Evolutionary conservation across 1,284 basidiomycete genomes (phyloP).

Genomic region (Ustilago sp.): DNA sequence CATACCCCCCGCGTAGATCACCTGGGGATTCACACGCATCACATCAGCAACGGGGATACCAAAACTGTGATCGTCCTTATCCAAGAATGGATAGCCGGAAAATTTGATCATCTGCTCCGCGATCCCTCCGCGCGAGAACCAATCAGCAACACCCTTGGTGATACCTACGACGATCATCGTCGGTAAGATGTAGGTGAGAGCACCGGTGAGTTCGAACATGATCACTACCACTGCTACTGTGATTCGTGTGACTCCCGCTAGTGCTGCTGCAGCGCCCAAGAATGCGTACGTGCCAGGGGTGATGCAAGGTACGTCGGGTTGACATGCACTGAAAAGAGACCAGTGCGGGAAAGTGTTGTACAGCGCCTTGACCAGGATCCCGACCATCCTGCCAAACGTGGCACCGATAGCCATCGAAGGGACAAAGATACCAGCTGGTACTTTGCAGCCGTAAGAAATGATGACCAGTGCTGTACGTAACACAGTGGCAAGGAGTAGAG

Average conservation of each 20-base stretch:
- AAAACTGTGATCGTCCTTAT: slow-evolving; percentile 84
- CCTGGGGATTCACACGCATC: slow-evolving; percentile 84
- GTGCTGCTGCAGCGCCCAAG: slow-evolving; percentile 51
- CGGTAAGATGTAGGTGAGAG: slow-evolving; percentile 95
- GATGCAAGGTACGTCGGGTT: slow-evolving; percentile 93
- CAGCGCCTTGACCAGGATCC: slow-evolving; percentile 86
- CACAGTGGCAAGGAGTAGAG: slow-evolving; percentile 88
- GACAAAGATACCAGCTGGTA: slow-evolving; percentile 97
- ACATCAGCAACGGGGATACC: slow-evolving; percentile 89
- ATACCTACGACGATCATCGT: slow-evolving; percentile 98
- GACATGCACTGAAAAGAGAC: slow-evolving; percentile 86
- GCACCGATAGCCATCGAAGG: slow-evolving; percentile 97
- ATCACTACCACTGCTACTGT: slow-evolving; percentile 98
- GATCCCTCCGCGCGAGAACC: slow-evolving; percentile 90
- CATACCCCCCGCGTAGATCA: slow-evolving; percentile 81
- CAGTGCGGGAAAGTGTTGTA: slow-evolving; percentile 85
- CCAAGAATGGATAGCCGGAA: slow-evolving; percentile 93
- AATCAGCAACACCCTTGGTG: slow-evolving; percentile 97
- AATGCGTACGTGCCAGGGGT: slow-evolving; percentile 84
- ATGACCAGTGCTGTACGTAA: slow-evolving; percentile 88
- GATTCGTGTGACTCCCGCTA: slow-evolving; percentile 87
- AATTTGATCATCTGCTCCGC: slow-evolving; percentile 97
- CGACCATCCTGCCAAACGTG: slow-evolving; percentile 88
- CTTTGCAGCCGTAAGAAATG: slow-evolving; percentile 93
- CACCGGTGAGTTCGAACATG: slow-evolving; percentile 99